These are phyloP conservation scores for Eimeria acervulina DNA, from an alignment of 169 alveolate species.

Conservation along the genomic window DNA sequence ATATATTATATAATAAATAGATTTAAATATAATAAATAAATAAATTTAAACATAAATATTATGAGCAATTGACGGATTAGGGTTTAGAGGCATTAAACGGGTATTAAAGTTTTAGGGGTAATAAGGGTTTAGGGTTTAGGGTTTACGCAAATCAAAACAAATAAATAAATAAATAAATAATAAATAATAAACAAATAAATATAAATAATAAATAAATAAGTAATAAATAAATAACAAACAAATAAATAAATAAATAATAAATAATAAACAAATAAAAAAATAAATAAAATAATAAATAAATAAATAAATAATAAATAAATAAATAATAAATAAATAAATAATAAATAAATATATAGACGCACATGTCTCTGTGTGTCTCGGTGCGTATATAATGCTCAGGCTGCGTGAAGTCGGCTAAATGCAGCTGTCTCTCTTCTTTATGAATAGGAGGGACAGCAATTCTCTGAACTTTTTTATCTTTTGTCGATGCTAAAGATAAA, in stretches of 20 bases:
- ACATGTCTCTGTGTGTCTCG: slow-evolving; percentile 55
- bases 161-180: neutral
- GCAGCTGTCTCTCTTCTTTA: neutral
- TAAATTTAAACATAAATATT: too few relatives aligned
- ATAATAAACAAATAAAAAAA: too few relatives aligned
- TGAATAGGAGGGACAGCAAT: slow-evolving; percentile 75
- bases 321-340: neutral
- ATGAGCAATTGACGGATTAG: too few relatives aligned
- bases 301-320: neutral
- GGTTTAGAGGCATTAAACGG: too few relatives aligned
- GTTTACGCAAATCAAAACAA: neutral
- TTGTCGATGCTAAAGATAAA: neutral
- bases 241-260: too few relatives aligned
- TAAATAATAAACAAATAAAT: too few relatives aligned
- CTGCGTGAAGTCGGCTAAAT: slow-evolving; percentile 19
- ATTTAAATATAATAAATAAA: too few relatives aligned
- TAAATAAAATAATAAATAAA: neutral
- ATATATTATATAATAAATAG: too few relatives aligned
- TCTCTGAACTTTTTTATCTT: neutral
- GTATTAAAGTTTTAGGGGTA: too few relatives aligned
- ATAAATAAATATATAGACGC: neutral
- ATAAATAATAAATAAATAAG: too few relatives aligned
- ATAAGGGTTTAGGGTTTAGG: too few relatives aligned
- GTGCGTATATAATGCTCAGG: slow-evolving; percentile 70
- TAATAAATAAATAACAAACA: too few relatives aligned